These are phyloP conservation scores for Boletus patriciae DNA, from an alignment of 768 basidiomycete genomes.

Conservation along the genomic window DNA sequence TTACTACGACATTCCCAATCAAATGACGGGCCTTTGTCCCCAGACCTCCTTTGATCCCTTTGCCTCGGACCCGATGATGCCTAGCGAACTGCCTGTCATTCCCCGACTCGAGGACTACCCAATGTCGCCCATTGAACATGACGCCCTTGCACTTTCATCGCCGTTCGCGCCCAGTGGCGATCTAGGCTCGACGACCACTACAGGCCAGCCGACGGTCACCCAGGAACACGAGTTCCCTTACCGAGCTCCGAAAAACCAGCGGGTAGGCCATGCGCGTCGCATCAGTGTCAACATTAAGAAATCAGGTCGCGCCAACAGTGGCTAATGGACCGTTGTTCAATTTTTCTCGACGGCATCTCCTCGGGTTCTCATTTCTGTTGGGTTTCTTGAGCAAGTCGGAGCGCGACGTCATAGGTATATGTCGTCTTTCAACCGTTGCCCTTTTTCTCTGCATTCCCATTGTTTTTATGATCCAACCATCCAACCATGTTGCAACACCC, in stretches of 20 bases:
- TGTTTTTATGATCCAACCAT: neutral
- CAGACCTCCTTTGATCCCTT: constrained; percentile 23
- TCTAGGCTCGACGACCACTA: neutral
- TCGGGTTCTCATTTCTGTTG: neutral
- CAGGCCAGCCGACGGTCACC: neutral
- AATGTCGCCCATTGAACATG: neutral
- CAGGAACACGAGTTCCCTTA: constrained; percentile 32
- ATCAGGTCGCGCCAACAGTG: constrained; percentile 5
- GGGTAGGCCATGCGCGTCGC: constrained; percentile 40
- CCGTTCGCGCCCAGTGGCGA: neutral
- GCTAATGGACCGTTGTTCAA: constrained; percentile 1
- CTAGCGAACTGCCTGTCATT: constrained; percentile 13
- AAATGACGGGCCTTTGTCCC: neutral
- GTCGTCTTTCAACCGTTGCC: neutral
- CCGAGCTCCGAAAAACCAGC: constrained; percentile 32
- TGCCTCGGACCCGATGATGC: constrained; percentile 14
- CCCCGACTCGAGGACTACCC: constrained; percentile 8
- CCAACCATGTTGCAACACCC: neutral
- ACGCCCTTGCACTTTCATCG: neutral
- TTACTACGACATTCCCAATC: constrained; percentile 6
- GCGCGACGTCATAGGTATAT: neutral
- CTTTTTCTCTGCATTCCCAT: neutral
- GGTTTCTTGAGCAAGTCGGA: neutral
- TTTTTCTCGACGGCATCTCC: neutral
- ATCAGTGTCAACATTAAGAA: constrained; percentile 41